phyloP scores from a whole-genome alignment of 495 filamentous ascomycete genomes.

The Oidiodendron maius region DNA sequence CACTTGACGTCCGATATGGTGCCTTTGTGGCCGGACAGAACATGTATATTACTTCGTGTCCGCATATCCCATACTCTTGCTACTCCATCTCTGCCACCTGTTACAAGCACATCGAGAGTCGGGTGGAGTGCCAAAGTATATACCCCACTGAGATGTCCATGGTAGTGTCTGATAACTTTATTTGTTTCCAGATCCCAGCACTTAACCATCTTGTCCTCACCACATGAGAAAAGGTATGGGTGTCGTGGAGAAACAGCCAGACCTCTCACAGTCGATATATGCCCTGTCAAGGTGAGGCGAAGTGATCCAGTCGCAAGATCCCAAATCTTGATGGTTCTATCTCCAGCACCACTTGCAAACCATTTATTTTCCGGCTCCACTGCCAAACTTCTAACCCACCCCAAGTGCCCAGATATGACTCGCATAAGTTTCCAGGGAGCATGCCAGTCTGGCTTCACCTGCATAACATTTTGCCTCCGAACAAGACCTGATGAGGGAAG shows the following conservation, averaged over 20 bases:
- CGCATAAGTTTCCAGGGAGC: slow-evolving; percentile 97
- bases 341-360: slow-evolving; percentile 95
- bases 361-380: slow-evolving; percentile 96
- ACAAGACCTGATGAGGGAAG: slow-evolving; percentile 37
- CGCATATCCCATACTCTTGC: slow-evolving; percentile 99
- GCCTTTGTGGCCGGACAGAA: slow-evolving; percentile 80
- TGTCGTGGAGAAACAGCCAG: slow-evolving; percentile 90
- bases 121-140: slow-evolving; percentile 90
- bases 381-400: slow-evolving; percentile 88
- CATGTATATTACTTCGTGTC: slow-evolving; percentile 90
- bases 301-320: slow-evolving; percentile 82
- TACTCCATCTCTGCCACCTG: slow-evolving; percentile 90
- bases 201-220: slow-evolving; percentile 99
- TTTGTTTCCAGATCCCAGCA: slow-evolving; percentile 99
- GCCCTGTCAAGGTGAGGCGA: slow-evolving; percentile 85
- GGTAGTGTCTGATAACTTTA: slow-evolving; percentile 97
- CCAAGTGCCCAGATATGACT: slow-evolving; percentile 92
- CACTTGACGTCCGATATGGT: slow-evolving; percentile 86
- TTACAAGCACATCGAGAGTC: slow-evolving; percentile 89
- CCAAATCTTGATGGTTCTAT: slow-evolving; percentile 99
- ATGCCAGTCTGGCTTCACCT: slow-evolving; percentile 87
- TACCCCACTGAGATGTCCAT: slow-evolving; percentile 94
- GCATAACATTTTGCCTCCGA: slow-evolving; percentile 41
- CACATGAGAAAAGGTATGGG: slow-evolving; percentile 96
- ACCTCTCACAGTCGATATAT: slow-evolving; percentile 94